Base-by-base conservation (phyloP, 495 filamentous ascomycete species). In the Hypoxylon rickii region DNA sequence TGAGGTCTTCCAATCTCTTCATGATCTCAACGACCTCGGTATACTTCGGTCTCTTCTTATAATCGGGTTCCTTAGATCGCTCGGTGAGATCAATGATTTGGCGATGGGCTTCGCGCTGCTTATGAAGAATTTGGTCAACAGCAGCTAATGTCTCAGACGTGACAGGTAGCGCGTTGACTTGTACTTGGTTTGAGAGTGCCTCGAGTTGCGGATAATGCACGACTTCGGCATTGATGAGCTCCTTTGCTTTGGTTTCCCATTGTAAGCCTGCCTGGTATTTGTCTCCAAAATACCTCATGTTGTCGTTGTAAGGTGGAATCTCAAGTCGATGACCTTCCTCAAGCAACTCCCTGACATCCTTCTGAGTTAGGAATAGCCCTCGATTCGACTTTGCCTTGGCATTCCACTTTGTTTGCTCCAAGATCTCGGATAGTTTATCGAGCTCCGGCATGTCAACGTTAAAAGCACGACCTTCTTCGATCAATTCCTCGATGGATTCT, bases 391-490 rank as follows among this genome's bases (percentile, higher is more conserved):
- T 76, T 37, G 88, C 91, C 46, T 86, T 83, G 43, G 96, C 87
- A 51, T 87, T 87, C 94, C 94, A 99, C 64, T 87, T 89, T 68
- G 93, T 82, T 69, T 95, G 89, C 46, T 89, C 87, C 17, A 96
- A 78, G 24, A 92, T 80, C 39, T 83, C 83, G 34, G 92, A 87
- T 15, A 99, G 79, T 55, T 85, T 76, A 52, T 96, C 92, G 26
- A 97, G 82, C 74, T 99, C 95, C 7, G 90, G 90, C 44, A 97
- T 88, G 64, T 97, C 94, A 45, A 99, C 87, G 65, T 96, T 96
- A 70, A 96, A 97, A 44, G 83, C 83, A 49, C 88, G 89, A 16
- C 94, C 91, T 44, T 86, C 77, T 63, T 97, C 94, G 41, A 96
- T 83, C 18, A 98, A 78, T 51, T 96, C 91, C 58, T 96, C 89